phyloP scores from a whole-genome alignment of 495 filamentous ascomycete genomes.

The Podospora pseudoanserina region DNA sequence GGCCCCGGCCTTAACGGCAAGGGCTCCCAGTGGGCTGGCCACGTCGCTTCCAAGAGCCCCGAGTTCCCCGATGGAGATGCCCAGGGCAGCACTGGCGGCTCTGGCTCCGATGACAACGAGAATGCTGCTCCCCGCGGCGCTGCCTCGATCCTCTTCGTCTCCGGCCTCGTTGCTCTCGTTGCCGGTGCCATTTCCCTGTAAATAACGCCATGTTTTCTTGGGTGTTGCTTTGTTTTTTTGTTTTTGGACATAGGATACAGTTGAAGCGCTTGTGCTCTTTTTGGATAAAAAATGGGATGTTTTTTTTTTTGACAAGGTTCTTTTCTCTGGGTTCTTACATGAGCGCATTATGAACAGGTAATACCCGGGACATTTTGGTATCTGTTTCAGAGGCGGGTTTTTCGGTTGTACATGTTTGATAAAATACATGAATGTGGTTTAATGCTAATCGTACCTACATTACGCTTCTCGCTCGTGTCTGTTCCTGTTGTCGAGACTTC shows the following conservation, averaged over 20 bases:
- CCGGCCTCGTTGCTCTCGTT: conserved; percentile 53
- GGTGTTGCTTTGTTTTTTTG: background rate
- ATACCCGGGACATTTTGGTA: background rate
- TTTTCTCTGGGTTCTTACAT: background rate
- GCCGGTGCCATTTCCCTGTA: conserved; percentile 65
- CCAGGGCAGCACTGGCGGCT: conserved; percentile 54
- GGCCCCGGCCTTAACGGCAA: conserved; percentile 67
- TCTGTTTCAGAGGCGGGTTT: background rate
- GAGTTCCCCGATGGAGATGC: conserved; percentile 35
- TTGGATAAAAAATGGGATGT: conserved; percentile 4
- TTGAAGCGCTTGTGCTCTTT: conserved; percentile 2
- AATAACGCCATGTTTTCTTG: conserved; percentile 6
- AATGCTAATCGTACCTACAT: background rate
- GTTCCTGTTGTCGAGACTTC: background rate
- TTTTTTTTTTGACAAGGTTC: background rate
- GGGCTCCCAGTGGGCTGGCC: conserved; percentile 65
- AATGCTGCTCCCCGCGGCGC: conserved; percentile 39
- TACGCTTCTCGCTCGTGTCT: background rate
- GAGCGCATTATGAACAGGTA: background rate
- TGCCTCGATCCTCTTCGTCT: conserved; percentile 49
- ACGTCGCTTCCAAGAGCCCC: conserved; percentile 42
- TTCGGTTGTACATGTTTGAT: background rate
- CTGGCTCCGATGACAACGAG: conserved; percentile 29
- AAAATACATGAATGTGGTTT: background rate
- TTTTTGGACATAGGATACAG: conserved; percentile 5